Conservation (phyloP, 2,329 filamentous ascomycete species). For the Stachybotrys chlorohalonatus region DNA sequence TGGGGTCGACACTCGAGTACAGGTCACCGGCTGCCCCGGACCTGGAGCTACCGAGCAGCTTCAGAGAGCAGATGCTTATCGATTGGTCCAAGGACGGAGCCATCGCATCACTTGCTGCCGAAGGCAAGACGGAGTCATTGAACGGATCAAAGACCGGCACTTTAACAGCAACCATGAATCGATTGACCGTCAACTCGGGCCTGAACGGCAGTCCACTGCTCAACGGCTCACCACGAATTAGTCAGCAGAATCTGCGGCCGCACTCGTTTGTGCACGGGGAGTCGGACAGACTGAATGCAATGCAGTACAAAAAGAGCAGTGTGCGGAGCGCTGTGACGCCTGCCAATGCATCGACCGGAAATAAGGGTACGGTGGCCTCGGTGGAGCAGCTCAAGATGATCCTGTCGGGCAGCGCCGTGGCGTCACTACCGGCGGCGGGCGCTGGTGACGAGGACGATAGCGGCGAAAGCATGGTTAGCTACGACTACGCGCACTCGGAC, state of each 20-base stretch:
- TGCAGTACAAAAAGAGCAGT: slow-evolving; percentile 39
- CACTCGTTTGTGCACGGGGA: slow-evolving; percentile 31
- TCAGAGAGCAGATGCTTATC: slow-evolving; percentile 67
- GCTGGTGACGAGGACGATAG: slow-evolving; percentile 38
- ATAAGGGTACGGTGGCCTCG: slow-evolving; percentile 42
- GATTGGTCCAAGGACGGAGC: slow-evolving; percentile 74
- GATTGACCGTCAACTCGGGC: slow-evolving; percentile 40
- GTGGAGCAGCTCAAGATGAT: slow-evolving; percentile 57
- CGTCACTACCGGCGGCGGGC: slow-evolving; percentile 25
- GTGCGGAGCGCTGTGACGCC: slow-evolving; percentile 42
- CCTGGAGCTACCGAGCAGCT: slow-evolving; percentile 53
- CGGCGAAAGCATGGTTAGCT: slow-evolving; percentile 63
- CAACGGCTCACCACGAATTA: slow-evolving; percentile 36
- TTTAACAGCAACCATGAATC: slow-evolving; percentile 39
- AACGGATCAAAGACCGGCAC: slow-evolving; percentile 65
- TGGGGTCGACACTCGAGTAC: slow-evolving; percentile 37
- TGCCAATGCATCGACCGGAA: slow-evolving; percentile 27
- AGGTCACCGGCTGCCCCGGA: slow-evolving; percentile 28
- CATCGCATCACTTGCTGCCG: slow-evolving; percentile 58
- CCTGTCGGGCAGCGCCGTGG: slow-evolving; percentile 39
- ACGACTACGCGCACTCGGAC: slow-evolving; percentile 59
- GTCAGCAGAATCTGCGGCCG: slow-evolving; percentile 41
- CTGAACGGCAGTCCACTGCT: slow-evolving; percentile 29
- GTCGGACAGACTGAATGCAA: slow-evolving; percentile 20
- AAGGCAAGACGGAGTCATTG: slow-evolving; percentile 63